Base-by-base conservation (phyloP, 805 yeast genomes). In the Metschnikowia lachancei region DNA sequence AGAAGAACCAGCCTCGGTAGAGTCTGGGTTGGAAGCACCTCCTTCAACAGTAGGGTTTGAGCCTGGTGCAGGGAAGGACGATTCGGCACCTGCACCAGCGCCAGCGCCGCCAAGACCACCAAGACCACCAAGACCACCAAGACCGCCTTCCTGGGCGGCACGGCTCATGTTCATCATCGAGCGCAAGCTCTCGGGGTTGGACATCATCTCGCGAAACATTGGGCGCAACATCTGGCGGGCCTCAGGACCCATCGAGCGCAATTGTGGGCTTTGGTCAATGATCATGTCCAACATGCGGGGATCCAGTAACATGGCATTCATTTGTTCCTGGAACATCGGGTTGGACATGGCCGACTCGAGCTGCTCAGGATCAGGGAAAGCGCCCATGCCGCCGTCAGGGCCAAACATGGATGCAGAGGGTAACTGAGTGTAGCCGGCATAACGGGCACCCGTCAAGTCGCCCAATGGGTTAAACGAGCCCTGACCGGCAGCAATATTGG, bases 381-480 rank as follows among this genome's bases (percentile, higher is more conserved):
- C 54, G 36, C 83, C 83, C 87, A 85, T 80, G 14, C 97, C 98
- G 34, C 95, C 96, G 64, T 91, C 97, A 22, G 96, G 91, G 1
- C 97, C 97, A 70, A 92, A 90, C 85, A 88, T 78, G 38, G 83
- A 80, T 1, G 89, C 88, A 3, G 87, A 77, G 4, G 99, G 98
- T 66, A 94, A 74, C 58, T 89, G 91, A 7, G 90, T 78, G 57
- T 81, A 83, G 1, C 99, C 99, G 2, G 98, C 97, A 61, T 90
- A 94, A 45, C 97, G 80, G 1, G 98, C 98, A 41, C 96, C 92
- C 0, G 98, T 92, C 53, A 92, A 74, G 53, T 86, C 97, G 10
- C 96, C 91, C 59, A 94, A 75, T 31, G 96, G 95, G 65, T 94
- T 89, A 66, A 85, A 87, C 0, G 95, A 78, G 11, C 92, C 94